Evolutionary conservation across 2,329 filamentous ascomycete genomes (phyloP).

Genomic region (Thelonectria discophora): DNA sequence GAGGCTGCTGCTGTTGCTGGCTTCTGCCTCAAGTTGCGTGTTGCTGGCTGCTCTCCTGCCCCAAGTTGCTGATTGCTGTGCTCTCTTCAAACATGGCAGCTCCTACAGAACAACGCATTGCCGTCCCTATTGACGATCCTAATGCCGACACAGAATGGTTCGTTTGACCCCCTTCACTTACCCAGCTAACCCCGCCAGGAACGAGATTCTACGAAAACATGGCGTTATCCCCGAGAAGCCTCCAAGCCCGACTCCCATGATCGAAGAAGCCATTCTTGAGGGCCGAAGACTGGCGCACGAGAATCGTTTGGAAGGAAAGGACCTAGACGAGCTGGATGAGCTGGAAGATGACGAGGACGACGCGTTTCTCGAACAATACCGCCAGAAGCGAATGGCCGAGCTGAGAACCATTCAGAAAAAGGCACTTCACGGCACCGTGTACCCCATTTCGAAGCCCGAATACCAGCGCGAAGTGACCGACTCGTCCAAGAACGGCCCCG

Average conservation of each 20-base stretch:
- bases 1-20: no score
- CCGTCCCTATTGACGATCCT: constrained; percentile 90
- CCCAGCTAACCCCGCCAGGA: constrained; percentile 61
- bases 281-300: constrained; percentile 86
- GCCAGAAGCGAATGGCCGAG: constrained; percentile 87
- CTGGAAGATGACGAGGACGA: constrained; percentile 97
- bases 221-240: constrained; percentile 98
- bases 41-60: no score
- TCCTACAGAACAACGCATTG: constrained; percentile 70
- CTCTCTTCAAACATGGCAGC: constrained; percentile 71
- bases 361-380: constrained; percentile 85
- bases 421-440: constrained; percentile 87
- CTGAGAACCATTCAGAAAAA: constrained; percentile 78
- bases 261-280: constrained; percentile 91
- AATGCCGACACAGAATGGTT: constrained; percentile 98
- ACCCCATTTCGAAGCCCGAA: constrained; percentile 93
- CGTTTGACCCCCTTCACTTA: constrained; percentile 52
- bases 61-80: no score
- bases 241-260: constrained; percentile 92
- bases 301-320: constrained; percentile 92
- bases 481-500: constrained; percentile 74
- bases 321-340: constrained; percentile 90
- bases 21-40: no score
- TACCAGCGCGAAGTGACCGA: constrained; percentile 93
- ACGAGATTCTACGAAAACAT: constrained; percentile 97